Conservation (phyloP, 2,329 filamentous ascomycete species). For the Sporothrix dimorphospora region DNA sequence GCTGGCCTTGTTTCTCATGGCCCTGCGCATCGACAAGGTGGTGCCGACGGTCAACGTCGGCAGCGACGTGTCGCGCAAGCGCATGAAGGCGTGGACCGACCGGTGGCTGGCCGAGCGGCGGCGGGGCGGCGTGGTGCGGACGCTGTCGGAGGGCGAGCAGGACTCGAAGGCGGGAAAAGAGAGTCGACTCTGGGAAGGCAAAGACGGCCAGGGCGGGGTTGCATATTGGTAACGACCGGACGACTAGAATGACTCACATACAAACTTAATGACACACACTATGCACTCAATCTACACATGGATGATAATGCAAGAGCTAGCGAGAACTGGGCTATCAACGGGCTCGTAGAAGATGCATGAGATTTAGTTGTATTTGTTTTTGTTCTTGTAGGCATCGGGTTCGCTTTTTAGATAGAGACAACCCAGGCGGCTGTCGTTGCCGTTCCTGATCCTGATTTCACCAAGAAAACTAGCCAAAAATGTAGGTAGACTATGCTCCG, state of each 20-base stretch:
- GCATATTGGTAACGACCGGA: slow-evolving; percentile 45
- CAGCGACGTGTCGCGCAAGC: slow-evolving; percentile 57
- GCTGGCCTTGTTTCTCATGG: slow-evolving; percentile 89
- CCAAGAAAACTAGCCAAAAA: not conserved
- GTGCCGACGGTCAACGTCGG: slow-evolving; percentile 90
- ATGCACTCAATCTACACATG: not conserved
- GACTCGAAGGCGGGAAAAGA: slow-evolving; percentile 39
- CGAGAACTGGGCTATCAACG: not conserved
- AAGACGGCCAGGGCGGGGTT: slow-evolving; percentile 45
- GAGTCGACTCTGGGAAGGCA: slow-evolving; percentile 48
- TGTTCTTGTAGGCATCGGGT: not conserved
- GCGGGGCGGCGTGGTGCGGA: slow-evolving; percentile 55
- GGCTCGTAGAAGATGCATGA: not conserved
- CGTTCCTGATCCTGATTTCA: not conserved
- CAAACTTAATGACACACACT: not conserved
- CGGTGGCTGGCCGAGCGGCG: slow-evolving; percentile 63
- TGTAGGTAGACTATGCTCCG: not conserved
- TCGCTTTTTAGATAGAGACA: not conserved
- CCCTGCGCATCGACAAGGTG: slow-evolving; percentile 81
- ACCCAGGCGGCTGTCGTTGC: not conserved
- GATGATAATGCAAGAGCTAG: no score
- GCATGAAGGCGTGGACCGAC: slow-evolving; percentile 69
- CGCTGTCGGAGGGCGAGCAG: slow-evolving; percentile 46
- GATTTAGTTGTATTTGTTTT: not conserved
- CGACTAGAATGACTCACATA: not conserved